Evolutionary conservation across 169 alveolate genomes (phyloP).

Genomic region (Toxoplasma gondii): DNA sequence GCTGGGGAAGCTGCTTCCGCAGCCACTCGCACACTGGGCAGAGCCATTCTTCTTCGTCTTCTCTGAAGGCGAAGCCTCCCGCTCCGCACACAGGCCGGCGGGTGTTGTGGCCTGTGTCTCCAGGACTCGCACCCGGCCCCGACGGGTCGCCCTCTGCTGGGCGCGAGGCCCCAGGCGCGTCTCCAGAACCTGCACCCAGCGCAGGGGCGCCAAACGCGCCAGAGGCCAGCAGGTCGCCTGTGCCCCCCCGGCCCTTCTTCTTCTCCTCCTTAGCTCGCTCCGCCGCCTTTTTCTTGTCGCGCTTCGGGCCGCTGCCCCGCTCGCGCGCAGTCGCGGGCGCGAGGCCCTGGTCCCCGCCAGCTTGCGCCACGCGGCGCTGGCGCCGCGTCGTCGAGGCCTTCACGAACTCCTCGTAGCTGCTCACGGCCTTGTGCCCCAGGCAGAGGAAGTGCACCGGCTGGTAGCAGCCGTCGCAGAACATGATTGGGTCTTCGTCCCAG

Average conservation of each 20-base stretch:
- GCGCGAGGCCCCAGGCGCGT: not conserved
- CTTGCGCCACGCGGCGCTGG: constrained; percentile 4
- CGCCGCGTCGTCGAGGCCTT: constrained; percentile 7
- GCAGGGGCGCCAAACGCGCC: not conserved
- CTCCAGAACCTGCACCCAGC: not conserved
- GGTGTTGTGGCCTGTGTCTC: not conserved
- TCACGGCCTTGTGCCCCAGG: constrained; percentile 25
- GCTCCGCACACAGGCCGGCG: constrained; percentile 50
- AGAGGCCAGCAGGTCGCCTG: not conserved
- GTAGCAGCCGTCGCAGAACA: constrained; percentile 53
- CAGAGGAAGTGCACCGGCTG: constrained; percentile 31
- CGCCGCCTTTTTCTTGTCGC: constrained; percentile 9
- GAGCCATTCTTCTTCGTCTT: constrained; percentile 41
- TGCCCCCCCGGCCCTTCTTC: not conserved
- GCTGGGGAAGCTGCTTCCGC: constrained; percentile 49
- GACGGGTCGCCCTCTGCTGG: not conserved
- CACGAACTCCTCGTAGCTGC: constrained; percentile 42
- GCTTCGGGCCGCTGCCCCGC: constrained; percentile 5
- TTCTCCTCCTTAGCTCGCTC: not conserved
- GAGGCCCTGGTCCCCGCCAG: not conserved
- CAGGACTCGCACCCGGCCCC: not conserved
- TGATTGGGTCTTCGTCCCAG: constrained; percentile 51
- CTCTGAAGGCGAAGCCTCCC: constrained; percentile 15
- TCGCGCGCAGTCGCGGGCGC: not conserved
- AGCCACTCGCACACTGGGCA: constrained; percentile 4